Evolutionary conservation across 345 rosid genomes (phyloP), one percentile per base, ranked within the genome.

Genomic region (Eucalyptus leucophloia): DNA sequence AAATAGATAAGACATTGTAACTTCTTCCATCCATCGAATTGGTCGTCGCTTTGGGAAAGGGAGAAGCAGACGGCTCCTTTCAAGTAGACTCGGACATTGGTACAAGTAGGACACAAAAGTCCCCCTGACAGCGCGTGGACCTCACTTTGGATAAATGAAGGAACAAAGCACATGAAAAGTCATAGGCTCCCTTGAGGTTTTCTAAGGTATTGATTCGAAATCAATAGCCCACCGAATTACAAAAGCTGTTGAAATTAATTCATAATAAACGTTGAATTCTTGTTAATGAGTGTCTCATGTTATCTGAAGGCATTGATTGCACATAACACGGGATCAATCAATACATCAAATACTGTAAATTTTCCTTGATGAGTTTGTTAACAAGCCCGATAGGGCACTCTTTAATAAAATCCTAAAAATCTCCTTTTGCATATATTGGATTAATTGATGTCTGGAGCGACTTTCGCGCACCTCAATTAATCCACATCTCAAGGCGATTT

Each of bases 391-490:
- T 56, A 9, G 6, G 13, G 3, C 13, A 24, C 6, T 56, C 30
- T 23, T 56, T 10, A 56, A 23, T 24, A 56, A 56, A 56, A 24
- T 56, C 7, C 62, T 10, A 56, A 53, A 53, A 19, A 8, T 53
- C 2, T 53, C 0, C 5, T 53, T 53, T 53, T 53, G 24, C 0
- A 0, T 19, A 19, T 53, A 53, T 53, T 1, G 0, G 24, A 53
- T 3, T 53, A 53, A 19, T 53, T 19, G 10, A 53, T 9, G 7
- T 56, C 1, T 0, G 1, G 13, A 56, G 6, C 9, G 6, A 56
- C 62, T 56, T 56, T 56, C 6, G 3, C 0, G 1, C 62, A 24
- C 30, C 1, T 56, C 13, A 11, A 56, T 56, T 24, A 24, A 23
- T 56, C 30, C 3, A 24, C 62, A 30, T 24, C 30, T 5, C 0